phyloP scores from a whole-genome alignment of 2,329 filamentous ascomycete species.

The Epicoccum sorghinum region DNA sequence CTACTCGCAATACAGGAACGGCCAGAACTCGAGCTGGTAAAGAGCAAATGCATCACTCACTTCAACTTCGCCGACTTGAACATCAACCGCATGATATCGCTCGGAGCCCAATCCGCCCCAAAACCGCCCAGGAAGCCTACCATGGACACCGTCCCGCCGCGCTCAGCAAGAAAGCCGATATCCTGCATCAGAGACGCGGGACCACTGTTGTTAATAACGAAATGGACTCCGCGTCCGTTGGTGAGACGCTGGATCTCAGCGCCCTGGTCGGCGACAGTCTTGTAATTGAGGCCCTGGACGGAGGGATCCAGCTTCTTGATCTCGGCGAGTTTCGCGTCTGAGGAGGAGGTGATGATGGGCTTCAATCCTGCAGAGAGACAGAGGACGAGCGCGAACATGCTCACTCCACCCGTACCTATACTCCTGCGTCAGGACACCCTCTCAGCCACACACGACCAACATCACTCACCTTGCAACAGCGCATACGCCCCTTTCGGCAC shows the following conservation, averaged over 20 bases:
- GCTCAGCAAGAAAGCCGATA: slow-evolving; percentile 19
- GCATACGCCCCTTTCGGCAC: slow-evolving; percentile 18
- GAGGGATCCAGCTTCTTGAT: slow-evolving; percentile 49
- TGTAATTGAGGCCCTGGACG: slow-evolving; percentile 61
- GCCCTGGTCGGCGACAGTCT: slow-evolving; percentile 59
- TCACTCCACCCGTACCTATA: slow-evolving; percentile 52
- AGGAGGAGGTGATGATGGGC: slow-evolving; percentile 66
- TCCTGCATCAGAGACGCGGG: slow-evolving; percentile 23
- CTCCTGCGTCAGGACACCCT: no score
- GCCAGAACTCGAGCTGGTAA: no score
- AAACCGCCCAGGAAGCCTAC: slow-evolving; percentile 33
- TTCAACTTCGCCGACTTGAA: slow-evolving; percentile 27
- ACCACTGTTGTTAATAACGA: slow-evolving; percentile 52
- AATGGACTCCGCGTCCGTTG: slow-evolving; percentile 49
- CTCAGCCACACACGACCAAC: no score
- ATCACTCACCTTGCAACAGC: slow-evolving; percentile 22
- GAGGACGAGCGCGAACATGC: slow-evolving; percentile 38
- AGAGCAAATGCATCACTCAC: slow-evolving; percentile 15
- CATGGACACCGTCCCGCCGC: slow-evolving; percentile 28
- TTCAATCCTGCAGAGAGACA: slow-evolving; percentile 34
- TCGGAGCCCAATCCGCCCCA: slow-evolving; percentile 16
- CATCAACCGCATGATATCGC: slow-evolving; percentile 25
- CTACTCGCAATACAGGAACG: no score
- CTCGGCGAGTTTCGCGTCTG: slow-evolving; percentile 57
- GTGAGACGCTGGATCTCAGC: slow-evolving; percentile 57